Evolutionary conservation across 441 rosid species (phyloP).

Genomic region (Gossypium davidsonii): DNA sequence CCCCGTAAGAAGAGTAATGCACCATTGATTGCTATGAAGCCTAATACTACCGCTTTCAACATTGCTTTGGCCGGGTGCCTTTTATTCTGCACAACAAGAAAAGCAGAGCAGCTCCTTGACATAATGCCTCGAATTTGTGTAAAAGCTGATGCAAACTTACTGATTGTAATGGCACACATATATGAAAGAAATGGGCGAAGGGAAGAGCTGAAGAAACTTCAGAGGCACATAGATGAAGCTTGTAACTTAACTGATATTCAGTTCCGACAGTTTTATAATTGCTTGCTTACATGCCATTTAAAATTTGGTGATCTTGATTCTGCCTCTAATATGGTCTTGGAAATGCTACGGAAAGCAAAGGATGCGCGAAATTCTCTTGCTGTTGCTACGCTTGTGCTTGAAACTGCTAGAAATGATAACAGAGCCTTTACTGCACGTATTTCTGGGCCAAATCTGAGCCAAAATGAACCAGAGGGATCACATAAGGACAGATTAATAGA

Average conservation of each 20-base stretch:
- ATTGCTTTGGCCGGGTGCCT: conserved; percentile 76
- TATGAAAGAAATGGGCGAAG: conserved; percentile 83
- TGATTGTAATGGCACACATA: conserved; percentile 71
- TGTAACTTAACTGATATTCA: conserved; percentile 53
- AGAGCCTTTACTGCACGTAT: conserved; percentile 19
- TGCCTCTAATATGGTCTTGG: conserved; percentile 73
- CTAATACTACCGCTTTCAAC: conserved; percentile 57
- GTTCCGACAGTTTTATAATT: conserved; percentile 68
- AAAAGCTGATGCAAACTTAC: conserved; percentile 51
- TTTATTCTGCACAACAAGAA: conserved; percentile 66
- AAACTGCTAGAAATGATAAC: conserved; percentile 22
- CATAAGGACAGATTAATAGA: conserved; percentile 12
- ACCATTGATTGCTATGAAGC: conserved; percentile 79
- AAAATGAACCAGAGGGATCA: conserved; percentile 17
- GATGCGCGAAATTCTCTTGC: conserved; percentile 71
- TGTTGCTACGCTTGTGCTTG: conserved; percentile 32
- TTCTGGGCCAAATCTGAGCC: conserved; percentile 21
- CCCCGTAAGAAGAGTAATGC: conserved; percentile 78
- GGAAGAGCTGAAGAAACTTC: conserved; percentile 74
- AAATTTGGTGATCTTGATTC: conserved; percentile 78
- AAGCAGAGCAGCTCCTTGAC: conserved; percentile 85
- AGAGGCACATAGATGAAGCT: conserved; percentile 76
- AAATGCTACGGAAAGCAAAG: conserved; percentile 74
- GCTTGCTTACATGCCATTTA: conserved; percentile 68
- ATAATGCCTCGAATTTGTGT: conserved; percentile 63